Percentiles rank a stretch among this genome's conserved stretches.
Evolutionary conservation across 176 grass and related monocot species (phyloP).

Genomic region (Puccinellia tenuiflora): DNA sequence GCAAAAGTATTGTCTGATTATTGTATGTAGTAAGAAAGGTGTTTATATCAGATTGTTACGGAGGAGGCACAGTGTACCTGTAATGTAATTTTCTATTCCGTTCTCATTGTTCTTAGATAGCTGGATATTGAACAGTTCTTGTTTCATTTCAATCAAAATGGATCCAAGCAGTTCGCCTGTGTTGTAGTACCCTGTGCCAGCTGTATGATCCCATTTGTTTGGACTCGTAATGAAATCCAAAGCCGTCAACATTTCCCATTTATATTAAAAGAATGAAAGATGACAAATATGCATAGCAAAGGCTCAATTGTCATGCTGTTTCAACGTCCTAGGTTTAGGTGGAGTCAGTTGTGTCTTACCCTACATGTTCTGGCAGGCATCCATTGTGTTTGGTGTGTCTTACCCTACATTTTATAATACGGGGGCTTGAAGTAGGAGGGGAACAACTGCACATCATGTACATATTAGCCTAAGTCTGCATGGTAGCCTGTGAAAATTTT

Average conservation of each 20-base stretch:
- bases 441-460: background rate
- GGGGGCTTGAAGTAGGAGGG: background rate
- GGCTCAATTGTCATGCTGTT: background rate
- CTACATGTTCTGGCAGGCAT: background rate
- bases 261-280: background rate
- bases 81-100: background rate
- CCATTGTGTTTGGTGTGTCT: background rate
- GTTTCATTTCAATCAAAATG: conserved; percentile 10
- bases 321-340: background rate
- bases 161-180: background rate
- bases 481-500: background rate
- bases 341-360: background rate
- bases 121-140: background rate
- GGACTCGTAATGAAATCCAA: background rate
- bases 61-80: background rate
- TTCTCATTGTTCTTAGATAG: background rate
- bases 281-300: background rate
- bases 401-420: background rate
- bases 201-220: background rate
- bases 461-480: background rate
- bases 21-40: background rate
- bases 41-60: background rate
- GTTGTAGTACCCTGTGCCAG: background rate
- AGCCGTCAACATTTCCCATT: background rate
- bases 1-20: background rate